Base-by-base conservation (phyloP, 441 rosid genomes). In the Adansonia rubrostipa region DNA sequence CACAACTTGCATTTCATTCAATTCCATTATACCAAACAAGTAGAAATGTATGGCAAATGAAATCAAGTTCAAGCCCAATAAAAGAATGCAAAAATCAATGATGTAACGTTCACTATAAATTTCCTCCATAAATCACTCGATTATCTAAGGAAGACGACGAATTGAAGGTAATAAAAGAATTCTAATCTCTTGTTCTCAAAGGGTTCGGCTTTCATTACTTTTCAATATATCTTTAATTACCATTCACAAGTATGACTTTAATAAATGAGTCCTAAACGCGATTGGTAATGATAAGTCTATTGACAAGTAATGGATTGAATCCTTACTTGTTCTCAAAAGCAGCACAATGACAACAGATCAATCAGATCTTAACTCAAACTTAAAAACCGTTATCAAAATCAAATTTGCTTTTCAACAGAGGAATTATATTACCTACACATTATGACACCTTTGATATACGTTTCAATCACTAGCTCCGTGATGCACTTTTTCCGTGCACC, bases 371-470 rank as follows among this genome's bases (percentile, higher is more conserved):
- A 79, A 70, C 28, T 65, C 62, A 64, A 60, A 75, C 60, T 20
- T 75, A 24, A 24, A 45, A 81, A 75, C 75, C 81, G 84, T 75
- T 44, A 77, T 77, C 79, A 76, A 76, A 78, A 79, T 79, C 73
- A 40, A 70, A 73, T 75, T 76, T 81, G 87, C 75, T 84, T 82
- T 71, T 75, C 73, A 78, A 80, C 47, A 36, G 60, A 82, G 70
- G 82, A 80, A 78, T 78, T 72, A 78, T 84, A 80, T 89, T 84
- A 84, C 91, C 92, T 84, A 89, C 84, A 85, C 81, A 81, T 68
- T 82, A 86, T 83, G 85, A 75, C 82, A 87, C 81, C 82, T 33
- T 75, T 67, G 78, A 80, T 66, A 81, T 64, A 53, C 69, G 63
- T 77, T 80, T 71, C 56, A 45, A 78, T 74, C 78, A 40, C 84